Percentiles rank a stretch among this genome's conserved stretches.
Evolutionary conservation across 1,284 basidiomycete species (phyloP).

Genomic region (Quambalaria eucalypti): DNA sequence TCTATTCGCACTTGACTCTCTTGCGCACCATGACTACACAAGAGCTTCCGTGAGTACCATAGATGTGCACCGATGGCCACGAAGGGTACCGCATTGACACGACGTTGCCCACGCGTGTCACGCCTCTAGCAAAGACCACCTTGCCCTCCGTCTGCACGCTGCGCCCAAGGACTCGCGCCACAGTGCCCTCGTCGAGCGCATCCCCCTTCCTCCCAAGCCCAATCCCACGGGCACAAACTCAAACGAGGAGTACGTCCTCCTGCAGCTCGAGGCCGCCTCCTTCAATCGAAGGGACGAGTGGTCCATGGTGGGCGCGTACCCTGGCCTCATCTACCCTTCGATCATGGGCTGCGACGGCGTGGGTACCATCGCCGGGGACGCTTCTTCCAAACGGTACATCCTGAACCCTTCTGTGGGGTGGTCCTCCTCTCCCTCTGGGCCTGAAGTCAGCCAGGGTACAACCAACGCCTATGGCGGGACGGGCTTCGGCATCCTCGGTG

Average conservation of each 20-base stretch:
- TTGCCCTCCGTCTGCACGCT: not conserved
- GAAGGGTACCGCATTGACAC: too few relatives aligned
- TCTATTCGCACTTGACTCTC: too few relatives aligned
- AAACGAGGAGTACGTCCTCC: not conserved
- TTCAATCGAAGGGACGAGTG: conserved; percentile 77
- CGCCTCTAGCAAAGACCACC: too few relatives aligned
- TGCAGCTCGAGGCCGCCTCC: conserved; percentile 53
- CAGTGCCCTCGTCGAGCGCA: not conserved
- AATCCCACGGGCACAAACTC: too few relatives aligned
- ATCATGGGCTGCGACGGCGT: conserved; percentile 62
- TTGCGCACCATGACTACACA: too few relatives aligned
- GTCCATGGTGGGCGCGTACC: conserved; percentile 62
- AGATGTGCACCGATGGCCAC: too few relatives aligned
- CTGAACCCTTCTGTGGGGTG: conserved; percentile 62
- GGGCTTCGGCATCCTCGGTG: conserved; percentile 41
- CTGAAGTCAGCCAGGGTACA: conserved; percentile 27
- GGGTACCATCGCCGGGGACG: conserved; percentile 50
- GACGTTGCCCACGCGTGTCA: too few relatives aligned
- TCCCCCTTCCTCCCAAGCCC: not conserved
- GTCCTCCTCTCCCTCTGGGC: conserved; percentile 57
- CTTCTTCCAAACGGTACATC: conserved; percentile 1
- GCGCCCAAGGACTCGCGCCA: not conserved
- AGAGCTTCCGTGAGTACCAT: too few relatives aligned
- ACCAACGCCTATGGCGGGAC: conserved; percentile 18
- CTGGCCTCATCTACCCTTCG: conserved; percentile 61